phyloP scores from a whole-genome alignment of 140 eudicot genomes.

The Senecio squalidus region DNA sequence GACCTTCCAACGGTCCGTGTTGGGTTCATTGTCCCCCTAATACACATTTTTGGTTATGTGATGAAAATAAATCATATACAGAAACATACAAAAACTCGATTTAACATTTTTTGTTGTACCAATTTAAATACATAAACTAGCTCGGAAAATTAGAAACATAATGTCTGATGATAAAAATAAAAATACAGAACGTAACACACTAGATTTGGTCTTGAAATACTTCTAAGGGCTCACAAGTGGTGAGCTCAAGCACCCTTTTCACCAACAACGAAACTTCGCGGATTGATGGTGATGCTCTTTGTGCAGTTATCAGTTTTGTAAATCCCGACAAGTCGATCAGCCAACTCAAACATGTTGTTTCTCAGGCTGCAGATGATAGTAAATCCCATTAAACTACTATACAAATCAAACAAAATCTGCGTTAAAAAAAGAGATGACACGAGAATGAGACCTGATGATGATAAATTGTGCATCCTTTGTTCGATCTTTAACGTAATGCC shows the following conservation, averaged over 20 bases:
- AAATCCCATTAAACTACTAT: not conserved
- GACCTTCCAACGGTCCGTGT: too few species aligned
- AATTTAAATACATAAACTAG: too few species aligned
- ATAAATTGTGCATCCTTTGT: conserved; percentile 94
- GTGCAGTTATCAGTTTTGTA: conserved; percentile 98
- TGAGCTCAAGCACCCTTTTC: conserved; percentile 47
- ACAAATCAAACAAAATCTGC: not conserved
- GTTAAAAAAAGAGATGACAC: too few species aligned
- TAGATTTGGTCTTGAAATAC: not conserved
- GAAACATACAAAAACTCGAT: too few species aligned
- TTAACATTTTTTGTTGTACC: too few species aligned
- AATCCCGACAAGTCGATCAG: conserved; percentile 94
- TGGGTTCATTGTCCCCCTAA: too few species aligned
- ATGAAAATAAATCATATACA: too few species aligned
- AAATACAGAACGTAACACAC: conserved; percentile 4
- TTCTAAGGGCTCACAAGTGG: not conserved
- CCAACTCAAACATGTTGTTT: conserved; percentile 98
- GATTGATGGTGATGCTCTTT: conserved; percentile 89
- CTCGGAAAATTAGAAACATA: too few species aligned
- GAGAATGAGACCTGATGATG: conserved; percentile 84
- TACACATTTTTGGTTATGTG: too few species aligned
- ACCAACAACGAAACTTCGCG: conserved; percentile 72
- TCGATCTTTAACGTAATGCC: conserved; percentile 95
- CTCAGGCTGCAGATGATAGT: conserved; percentile 67
- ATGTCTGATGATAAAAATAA: too few species aligned